Conservation (phyloP, 2,329 filamentous ascomycete genomes). For the Didymella segeticola region DNA sequence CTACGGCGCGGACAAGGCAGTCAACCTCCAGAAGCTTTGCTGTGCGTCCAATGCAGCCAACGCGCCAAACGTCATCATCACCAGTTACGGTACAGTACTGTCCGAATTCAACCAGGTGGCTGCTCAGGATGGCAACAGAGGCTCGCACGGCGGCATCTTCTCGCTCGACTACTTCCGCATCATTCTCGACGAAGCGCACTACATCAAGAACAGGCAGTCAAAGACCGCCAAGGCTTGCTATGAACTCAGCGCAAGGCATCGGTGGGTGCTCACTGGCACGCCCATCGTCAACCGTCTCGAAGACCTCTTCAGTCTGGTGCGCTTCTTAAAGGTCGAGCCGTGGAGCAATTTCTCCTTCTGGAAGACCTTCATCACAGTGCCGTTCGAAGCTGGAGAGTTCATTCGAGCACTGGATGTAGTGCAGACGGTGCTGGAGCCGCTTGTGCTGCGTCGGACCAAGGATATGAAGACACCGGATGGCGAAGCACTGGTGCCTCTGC, state of each 20-base stretch:
- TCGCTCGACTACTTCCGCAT: slow-evolving; percentile 93
- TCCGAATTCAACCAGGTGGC: slow-evolving; percentile 85
- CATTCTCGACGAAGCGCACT: slow-evolving; percentile 93
- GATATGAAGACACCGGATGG: slow-evolving; percentile 97
- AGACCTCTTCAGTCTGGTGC: slow-evolving; percentile 90
- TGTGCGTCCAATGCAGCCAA: slow-evolving; percentile 73
- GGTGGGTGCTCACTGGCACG: slow-evolving; percentile 94
- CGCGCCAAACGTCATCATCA: slow-evolving; percentile 90
- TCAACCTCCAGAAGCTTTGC: slow-evolving; percentile 80
- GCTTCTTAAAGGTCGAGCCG: slow-evolving; percentile 91
- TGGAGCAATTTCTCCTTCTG: slow-evolving; percentile 99
- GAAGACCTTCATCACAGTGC: slow-evolving; percentile 97
- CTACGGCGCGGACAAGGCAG: slow-evolving; percentile 85
- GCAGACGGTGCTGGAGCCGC: slow-evolving; percentile 91
- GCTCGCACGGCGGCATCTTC: slow-evolving; percentile 74
- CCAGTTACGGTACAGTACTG: slow-evolving; percentile 89
- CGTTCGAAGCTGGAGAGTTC: slow-evolving; percentile 95
- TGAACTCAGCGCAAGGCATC: slow-evolving; percentile 81
- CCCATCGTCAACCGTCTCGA: slow-evolving; percentile 96
- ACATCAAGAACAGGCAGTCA: slow-evolving; percentile 84
- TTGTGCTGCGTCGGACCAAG: slow-evolving; percentile 95
- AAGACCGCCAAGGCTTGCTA: slow-evolving; percentile 97
- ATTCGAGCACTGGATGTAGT: slow-evolving; percentile 94
- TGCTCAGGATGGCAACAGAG: slow-evolving; percentile 69
- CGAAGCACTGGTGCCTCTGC: slow-evolving; percentile 79